Evolutionary conservation across 2,329 filamentous ascomycete genomes (phyloP).

Genomic region (Fusarium sp.): DNA sequence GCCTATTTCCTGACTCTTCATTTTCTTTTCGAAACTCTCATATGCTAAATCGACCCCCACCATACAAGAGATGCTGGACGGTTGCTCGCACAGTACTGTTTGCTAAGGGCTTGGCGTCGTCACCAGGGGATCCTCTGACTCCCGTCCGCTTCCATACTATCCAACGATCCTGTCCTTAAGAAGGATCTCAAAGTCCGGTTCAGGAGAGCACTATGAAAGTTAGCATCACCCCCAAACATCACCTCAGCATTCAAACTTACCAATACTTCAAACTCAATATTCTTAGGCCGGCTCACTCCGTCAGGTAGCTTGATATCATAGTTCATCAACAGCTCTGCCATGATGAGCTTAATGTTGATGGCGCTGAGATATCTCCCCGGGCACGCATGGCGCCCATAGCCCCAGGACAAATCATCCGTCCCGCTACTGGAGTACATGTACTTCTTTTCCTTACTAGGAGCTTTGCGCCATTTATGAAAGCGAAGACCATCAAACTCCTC

Average conservation of each 20-base stretch:
- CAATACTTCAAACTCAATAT: slow-evolving; percentile 22
- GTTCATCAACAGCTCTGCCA: slow-evolving; percentile 28
- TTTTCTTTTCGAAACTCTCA: not conserved
- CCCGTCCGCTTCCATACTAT: rapidly evolving
- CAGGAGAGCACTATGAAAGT: not conserved
- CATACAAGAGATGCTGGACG: rapidly evolving
- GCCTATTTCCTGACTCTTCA: not conserved
- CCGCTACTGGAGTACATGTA: slow-evolving; percentile 23
- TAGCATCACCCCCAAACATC: rapidly evolving
- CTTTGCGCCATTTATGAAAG: slow-evolving; percentile 24
- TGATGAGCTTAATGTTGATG: slow-evolving; percentile 33
- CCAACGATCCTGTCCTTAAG: not conserved
- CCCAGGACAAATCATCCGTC: slow-evolving; percentile 10
- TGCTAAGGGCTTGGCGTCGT: not conserved
- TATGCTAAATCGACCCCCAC: rapidly evolving
- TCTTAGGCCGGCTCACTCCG: not conserved
- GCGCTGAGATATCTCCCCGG: slow-evolving; percentile 26
- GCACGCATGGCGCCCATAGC: slow-evolving; percentile 29
- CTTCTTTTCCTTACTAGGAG: slow-evolving; percentile 12
- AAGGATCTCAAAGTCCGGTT: slow-evolving; percentile 3
- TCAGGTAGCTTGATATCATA: slow-evolving; percentile 15
- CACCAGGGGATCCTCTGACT: rapidly evolving
- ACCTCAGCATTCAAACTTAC: not conserved
- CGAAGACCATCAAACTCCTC: slow-evolving; percentile 25
- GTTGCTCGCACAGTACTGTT: rapidly evolving